Evolutionary conservation across 176 grass and related monocot genomes (phyloP), one percentile per base, ranked within the genome.

Genomic region (Aegilops umbellulata): DNA sequence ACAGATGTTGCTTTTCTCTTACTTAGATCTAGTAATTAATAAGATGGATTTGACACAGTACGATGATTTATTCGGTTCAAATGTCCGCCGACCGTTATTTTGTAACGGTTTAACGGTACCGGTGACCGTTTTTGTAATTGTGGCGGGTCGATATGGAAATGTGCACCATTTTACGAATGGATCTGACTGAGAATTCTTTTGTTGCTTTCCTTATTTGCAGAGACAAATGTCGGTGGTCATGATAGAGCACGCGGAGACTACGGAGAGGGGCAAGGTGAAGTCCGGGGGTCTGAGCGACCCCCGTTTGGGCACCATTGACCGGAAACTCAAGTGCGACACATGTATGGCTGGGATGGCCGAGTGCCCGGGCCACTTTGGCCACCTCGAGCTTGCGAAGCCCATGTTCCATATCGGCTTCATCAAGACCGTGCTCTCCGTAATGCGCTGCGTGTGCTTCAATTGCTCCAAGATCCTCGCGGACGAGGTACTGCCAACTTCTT

Each of bases 361-460:
- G 76, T 98, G 96, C 72, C 96, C 96, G 10, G 96, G 96, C 22
- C 96, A 98, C 89, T 98, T 98, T 78, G 96, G 96, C 7, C 96
- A 98, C 86, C 92, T 98, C 57, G 96, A 95, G 88, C 96, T 98
- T 19, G 96, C 96, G 2, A 98, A 95, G 22, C 93, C 96, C 2
- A 98, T 98, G 96, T 98, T 88, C 75, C 96, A 98, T 84, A 95
- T 98, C 3, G 96, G 96, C 8, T 98, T 98, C 80, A 85, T 98
- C 46, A 95, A 98, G 86, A 95, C 96, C 6, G 90, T 98, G 36
- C 86, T 98, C 3, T 94, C 93, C 7, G 94, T 98, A 67, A 98
- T 98, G 96, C 96, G 96, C 3, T 98, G 96, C 5, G 96, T 98
- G 39, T 98, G 96, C 90, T 98, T 98, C 82, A 98, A 98, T 62